Evolutionary conservation across 257 asterid genomes (phyloP).

Genomic region (Cynanchum wilfordii): DNA sequence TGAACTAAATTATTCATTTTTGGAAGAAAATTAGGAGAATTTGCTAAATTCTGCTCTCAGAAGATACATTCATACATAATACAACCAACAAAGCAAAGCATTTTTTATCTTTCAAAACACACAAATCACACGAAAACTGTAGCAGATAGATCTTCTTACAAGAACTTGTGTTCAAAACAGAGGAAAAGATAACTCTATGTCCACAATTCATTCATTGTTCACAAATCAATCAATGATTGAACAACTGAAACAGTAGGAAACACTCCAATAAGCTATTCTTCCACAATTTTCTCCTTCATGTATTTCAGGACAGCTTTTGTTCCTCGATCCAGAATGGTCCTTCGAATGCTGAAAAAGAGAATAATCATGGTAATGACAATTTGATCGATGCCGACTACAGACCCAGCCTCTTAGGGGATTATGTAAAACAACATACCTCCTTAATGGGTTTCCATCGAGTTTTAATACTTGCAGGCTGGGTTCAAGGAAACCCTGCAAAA

Average conservation of each 20-base stretch:
- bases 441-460: conserved; percentile 84
- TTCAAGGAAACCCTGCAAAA: conserved; percentile 87
- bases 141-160: background rate
- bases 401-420: background rate
- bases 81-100: background rate
- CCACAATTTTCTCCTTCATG: conserved; percentile 69
- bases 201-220: background rate
- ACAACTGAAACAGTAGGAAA: background rate
- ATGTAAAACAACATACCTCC: conserved; percentile 49
- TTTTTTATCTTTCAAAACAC: background rate
- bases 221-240: background rate
- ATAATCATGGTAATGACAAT: background rate
- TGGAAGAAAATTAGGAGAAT: background rate
- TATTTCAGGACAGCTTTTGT: conserved; percentile 73
- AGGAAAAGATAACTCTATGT: background rate
- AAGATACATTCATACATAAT: background rate
- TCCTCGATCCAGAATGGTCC: conserved; percentile 80
- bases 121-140: background rate
- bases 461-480: conserved; percentile 68
- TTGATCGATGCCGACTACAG: background rate
- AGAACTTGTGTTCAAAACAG: background rate
- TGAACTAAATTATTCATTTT: background rate
- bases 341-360: conserved; percentile 64
- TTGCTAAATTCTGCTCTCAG: background rate
- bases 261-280: conserved; percentile 27